phyloP scores from a whole-genome alignment of 257 asterid species.

The Nicotiana undulata region DNA sequence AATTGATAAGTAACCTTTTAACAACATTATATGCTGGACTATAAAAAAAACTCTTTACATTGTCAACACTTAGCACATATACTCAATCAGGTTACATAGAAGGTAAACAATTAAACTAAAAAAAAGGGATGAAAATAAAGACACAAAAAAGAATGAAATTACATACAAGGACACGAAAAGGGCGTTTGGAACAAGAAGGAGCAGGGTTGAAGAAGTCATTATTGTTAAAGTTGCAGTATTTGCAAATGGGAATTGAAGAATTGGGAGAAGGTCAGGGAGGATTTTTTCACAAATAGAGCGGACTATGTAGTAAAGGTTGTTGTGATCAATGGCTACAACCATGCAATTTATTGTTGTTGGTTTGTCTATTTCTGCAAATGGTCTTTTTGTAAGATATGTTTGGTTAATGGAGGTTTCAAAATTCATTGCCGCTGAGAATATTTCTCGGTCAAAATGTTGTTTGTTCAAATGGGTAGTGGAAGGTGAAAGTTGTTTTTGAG shows the following conservation, averaged over 20 bases:
- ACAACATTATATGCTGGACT: too few species aligned
- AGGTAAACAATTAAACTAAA: too few species aligned
- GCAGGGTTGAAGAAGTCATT: conserved; percentile 18
- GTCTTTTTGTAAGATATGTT: conserved; percentile 33
- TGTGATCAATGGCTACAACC: conserved; percentile 60
- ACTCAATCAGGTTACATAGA: background rate
- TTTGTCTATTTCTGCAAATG: conserved; percentile 28
- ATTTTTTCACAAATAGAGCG: conserved; percentile 66
- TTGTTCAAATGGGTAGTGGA: background rate
- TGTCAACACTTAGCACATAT: background rate
- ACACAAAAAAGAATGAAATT: background rate
- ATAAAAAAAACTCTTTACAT: too few species aligned
- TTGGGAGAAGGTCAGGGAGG: conserved; percentile 31
- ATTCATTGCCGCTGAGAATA: background rate
- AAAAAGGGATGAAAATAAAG: background rate
- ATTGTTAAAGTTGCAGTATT: too few species aligned
- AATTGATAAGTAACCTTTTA: too few species aligned
- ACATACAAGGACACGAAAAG: conserved; percentile 76
- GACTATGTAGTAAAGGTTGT: conserved; percentile 46
- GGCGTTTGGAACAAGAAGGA: conserved; percentile 51
- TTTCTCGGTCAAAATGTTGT: too few species aligned
- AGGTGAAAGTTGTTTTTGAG: background rate
- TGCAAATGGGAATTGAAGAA: background rate
- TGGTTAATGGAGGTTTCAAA: conserved; percentile 12
- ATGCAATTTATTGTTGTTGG: conserved; percentile 45